phyloP scores from a whole-genome alignment of 768 basidiomycete genomes.

The Kwoniella mangroviensis region DNA sequence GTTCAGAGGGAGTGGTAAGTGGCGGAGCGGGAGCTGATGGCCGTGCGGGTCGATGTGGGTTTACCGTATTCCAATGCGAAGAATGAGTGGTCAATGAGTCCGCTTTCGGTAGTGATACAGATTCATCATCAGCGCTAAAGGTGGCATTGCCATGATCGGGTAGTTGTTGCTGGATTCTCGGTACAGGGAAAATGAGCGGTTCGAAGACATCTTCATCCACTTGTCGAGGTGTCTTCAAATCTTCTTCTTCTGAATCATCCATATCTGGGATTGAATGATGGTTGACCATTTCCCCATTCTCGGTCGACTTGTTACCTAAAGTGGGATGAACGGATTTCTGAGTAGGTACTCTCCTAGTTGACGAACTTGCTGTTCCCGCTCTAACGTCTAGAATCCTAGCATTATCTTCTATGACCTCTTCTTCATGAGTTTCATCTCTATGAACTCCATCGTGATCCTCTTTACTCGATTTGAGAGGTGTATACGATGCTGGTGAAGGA shows the following conservation, averaged over 20 bases:
- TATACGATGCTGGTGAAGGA: not conserved
- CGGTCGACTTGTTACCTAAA: not conserved
- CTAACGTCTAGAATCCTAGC: conserved; percentile 3
- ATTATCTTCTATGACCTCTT: not conserved
- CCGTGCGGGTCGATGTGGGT: not conserved
- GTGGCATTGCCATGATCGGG: not conserved
- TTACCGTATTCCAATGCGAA: too few relatives aligned
- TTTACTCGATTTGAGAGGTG: not conserved
- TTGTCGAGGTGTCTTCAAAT: not conserved
- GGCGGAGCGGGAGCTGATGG: not conserved
- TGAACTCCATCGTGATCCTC: not conserved
- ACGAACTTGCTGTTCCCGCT: conserved; percentile 7
- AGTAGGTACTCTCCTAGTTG: conserved; percentile 10
- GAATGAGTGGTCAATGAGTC: too few relatives aligned
- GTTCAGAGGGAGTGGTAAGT: not conserved
- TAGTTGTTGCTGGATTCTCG: not conserved
- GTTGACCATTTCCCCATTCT: not conserved
- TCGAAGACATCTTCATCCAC: not conserved
- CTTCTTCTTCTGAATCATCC: conserved; percentile 1
- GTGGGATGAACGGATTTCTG: conserved; percentile 16
- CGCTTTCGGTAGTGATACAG: too few relatives aligned
- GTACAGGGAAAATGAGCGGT: not conserved
- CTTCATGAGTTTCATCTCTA: not conserved
- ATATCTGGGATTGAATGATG: not conserved
- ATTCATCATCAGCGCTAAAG: too few relatives aligned